Evolutionary conservation across 139 green algal species (phyloP).

Genomic region (Astrephomene gubernaculifera): DNA sequence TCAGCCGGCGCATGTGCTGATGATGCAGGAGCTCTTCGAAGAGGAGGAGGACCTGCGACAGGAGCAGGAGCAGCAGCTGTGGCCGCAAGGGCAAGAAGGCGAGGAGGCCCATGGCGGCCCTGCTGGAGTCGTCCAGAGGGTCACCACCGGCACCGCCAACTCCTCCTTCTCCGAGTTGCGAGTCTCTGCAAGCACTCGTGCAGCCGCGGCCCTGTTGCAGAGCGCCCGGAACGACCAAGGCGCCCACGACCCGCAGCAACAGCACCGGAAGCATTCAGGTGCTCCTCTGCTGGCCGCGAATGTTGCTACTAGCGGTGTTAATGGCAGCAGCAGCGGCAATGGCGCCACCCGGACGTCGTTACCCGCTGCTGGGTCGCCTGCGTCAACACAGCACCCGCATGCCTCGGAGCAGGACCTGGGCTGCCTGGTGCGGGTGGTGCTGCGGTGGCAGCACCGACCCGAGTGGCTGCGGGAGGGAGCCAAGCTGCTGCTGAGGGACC

Average conservation of each 20-base stretch:
- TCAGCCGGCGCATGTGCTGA: constrained; percentile 69
- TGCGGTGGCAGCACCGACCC: constrained; percentile 75
- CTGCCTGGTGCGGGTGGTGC: constrained; percentile 50
- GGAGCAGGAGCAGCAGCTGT: too few relatives aligned
- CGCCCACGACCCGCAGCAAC: neutral
- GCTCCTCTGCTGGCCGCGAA: too few relatives aligned
- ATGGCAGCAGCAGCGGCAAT: neutral
- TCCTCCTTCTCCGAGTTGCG: neutral
- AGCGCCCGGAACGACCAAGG: neutral
- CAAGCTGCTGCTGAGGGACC: constrained; percentile 74
- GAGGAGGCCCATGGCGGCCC: too few relatives aligned
- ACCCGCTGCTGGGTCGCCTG: too few relatives aligned
- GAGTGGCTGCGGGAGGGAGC: constrained; percentile 83
- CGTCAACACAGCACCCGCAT: too few relatives aligned
- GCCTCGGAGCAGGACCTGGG: constrained; percentile 14
- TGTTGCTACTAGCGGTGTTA: too few relatives aligned
- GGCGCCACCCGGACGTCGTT: too few relatives aligned
- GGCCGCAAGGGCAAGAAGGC: too few relatives aligned
- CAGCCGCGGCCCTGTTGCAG: constrained; percentile 56
- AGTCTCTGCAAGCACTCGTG: constrained; percentile 48
- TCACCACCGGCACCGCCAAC: neutral
- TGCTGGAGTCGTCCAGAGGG: too few relatives aligned
- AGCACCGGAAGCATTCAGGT: neutral
- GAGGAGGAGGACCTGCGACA: neutral
- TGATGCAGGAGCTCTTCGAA: constrained; percentile 50